phyloP scores from a whole-genome alignment of 225 moss, liverwort and hornwort species.

The Thuidium tamariscinum region DNA sequence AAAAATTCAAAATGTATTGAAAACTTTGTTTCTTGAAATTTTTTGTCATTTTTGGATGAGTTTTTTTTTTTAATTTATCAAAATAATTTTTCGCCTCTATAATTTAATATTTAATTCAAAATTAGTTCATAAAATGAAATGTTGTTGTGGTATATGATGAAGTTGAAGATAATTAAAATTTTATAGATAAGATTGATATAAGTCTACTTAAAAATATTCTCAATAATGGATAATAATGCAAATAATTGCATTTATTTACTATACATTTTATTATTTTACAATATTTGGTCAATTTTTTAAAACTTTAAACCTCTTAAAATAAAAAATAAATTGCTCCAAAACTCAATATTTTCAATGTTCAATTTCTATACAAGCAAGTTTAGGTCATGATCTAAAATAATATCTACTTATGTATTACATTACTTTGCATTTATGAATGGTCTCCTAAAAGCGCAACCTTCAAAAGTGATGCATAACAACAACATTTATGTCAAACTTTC shows the following conservation, averaged over 20 bases:
- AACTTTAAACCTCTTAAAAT: not conserved
- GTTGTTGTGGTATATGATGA: rapidly evolving
- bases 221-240: not conserved
- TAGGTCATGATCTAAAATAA: not conserved
- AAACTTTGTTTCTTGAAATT: not conserved
- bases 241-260: too few species aligned
- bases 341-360: not conserved
- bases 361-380: not conserved
- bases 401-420: too few species aligned
- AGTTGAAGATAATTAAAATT: too few species aligned
- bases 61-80: too few species aligned
- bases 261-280: not conserved
- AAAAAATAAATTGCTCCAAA: too few species aligned
- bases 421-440: not conserved
- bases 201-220: not conserved
- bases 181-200: too few species aligned
- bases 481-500: not conserved
- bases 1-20: not conserved
- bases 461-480: not conserved
- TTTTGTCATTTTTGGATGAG: not conserved
- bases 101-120: not conserved
- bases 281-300: not conserved
- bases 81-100: too few species aligned
- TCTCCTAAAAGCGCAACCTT: not conserved
- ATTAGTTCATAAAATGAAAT: too few species aligned